Percentiles rank a stretch among this genome's conserved stretches.
Conservation (phyloP, 176 grass and related monocot genomes). For the Aegilops longissima region DNA sequence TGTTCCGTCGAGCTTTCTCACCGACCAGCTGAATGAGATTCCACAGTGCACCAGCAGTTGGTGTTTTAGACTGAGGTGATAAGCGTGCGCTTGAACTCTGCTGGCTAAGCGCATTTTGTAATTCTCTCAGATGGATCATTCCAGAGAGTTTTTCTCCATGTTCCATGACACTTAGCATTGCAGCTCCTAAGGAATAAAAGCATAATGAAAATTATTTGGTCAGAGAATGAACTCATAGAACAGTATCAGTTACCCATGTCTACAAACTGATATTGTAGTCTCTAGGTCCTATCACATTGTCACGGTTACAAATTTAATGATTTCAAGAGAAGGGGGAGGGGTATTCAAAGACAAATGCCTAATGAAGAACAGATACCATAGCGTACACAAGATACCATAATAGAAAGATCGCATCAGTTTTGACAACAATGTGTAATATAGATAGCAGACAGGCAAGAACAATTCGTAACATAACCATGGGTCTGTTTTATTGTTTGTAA, state of each 20-base stretch:
- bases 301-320: not conserved
- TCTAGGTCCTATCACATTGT: not conserved
- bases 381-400: not conserved
- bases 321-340: not conserved
- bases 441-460: slow-evolving; percentile 6
- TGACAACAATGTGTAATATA: not conserved
- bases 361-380: slow-evolving; percentile 1
- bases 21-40: slow-evolving; percentile 93
- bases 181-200: slow-evolving; percentile 54
- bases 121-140: slow-evolving; percentile 86
- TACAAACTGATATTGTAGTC: not conserved
- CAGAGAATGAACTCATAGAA: not conserved
- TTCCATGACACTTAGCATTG: slow-evolving; percentile 91
- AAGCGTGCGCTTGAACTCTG: slow-evolving; percentile 40
- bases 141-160: slow-evolving; percentile 95
- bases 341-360: slow-evolving; percentile 2
- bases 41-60: slow-evolving; percentile 71
- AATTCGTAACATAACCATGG: not conserved
- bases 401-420: slow-evolving; percentile 1
- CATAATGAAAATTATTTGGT: not conserved
- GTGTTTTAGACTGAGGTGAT: slow-evolving; percentile 51
- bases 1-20: slow-evolving; percentile 94
- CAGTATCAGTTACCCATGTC: not conserved
- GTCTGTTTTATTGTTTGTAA: not conserved
- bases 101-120: slow-evolving; percentile 75